phyloP scores from a whole-genome alignment of 169 alveolate genomes.

The Plasmodium berghei region DNA sequence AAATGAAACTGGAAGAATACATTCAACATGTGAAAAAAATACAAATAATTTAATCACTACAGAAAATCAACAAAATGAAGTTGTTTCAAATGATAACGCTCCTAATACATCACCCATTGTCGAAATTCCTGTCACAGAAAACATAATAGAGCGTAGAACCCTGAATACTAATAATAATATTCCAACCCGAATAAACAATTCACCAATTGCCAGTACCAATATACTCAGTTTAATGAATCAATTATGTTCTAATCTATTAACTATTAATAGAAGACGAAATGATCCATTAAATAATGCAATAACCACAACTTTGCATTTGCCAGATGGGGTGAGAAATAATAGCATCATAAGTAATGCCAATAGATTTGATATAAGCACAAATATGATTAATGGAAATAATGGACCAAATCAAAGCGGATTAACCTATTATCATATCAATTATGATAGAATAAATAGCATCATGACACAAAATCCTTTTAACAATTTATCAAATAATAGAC shows the following conservation, averaged over 20 bases:
- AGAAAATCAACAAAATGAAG: background rate
- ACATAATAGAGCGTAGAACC: background rate
- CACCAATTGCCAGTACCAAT: conserved; percentile 6
- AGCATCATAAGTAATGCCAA: background rate
- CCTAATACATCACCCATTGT: background rate
- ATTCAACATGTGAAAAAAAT: conserved; percentile 9
- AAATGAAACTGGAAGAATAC: conserved; percentile 57
- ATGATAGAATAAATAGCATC: conserved; percentile 29
- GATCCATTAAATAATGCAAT: conserved; percentile 1
- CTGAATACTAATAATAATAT: conserved; percentile 2
- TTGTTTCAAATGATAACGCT: background rate
- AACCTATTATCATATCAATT: conserved; percentile 32
- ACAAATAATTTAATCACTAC: conserved; percentile 4
- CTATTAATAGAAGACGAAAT: conserved; percentile 25
- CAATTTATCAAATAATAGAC: conserved; percentile 22
- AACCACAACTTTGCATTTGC: conserved; percentile 9
- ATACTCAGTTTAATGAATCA: conserved; percentile 64
- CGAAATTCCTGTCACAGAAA: background rate
- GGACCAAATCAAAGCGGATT: background rate
- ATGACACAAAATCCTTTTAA: conserved; percentile 9
- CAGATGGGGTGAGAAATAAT: conserved; percentile 38
- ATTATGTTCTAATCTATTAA: conserved; percentile 31
- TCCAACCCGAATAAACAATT: background rate
- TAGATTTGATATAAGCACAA: background rate
- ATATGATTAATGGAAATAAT: conserved; percentile 17